Conservation (phyloP, 148 eudicot genomes). For the Euryodendron excelsum region DNA sequence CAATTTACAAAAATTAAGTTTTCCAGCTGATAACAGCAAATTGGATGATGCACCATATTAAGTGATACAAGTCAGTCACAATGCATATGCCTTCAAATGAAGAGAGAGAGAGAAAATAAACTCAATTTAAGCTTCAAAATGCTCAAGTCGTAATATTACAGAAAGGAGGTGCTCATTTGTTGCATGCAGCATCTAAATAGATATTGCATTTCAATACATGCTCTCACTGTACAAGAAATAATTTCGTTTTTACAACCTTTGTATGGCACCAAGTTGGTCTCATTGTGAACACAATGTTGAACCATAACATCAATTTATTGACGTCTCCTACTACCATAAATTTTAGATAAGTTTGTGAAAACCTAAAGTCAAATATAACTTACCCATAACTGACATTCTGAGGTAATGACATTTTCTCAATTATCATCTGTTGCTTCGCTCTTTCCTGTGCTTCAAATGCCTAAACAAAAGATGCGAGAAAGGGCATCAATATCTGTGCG, state of each 20-base stretch:
- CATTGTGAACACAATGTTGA: not conserved
- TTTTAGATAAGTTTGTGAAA: not conserved
- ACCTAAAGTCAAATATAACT: conserved; percentile 20
- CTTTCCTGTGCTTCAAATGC: conserved; percentile 82
- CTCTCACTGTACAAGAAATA: not conserved
- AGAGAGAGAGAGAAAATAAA: not conserved
- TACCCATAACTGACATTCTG: conserved; percentile 76
- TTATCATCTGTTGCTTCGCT: conserved; percentile 59
- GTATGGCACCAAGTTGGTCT: not conserved
- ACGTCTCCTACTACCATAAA: not conserved
- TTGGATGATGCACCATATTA: not conserved
- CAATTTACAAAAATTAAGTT: not conserved
- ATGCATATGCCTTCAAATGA: not conserved
- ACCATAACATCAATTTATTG: not conserved
- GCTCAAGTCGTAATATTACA: not conserved
- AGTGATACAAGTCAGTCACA: not conserved
- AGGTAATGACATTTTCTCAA: conserved; percentile 64
- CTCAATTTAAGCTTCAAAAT: not conserved
- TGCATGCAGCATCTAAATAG: not conserved
- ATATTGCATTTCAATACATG: not conserved
- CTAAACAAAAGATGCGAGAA: conserved; percentile 34
- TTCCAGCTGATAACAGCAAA: not conserved
- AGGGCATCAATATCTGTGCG: conserved; percentile 4
- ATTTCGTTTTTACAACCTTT: not conserved
- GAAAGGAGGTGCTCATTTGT: not conserved